Evolutionary conservation across 192 early-diverging fungal genomes (phyloP).

Genomic region (Coemansia sp.): DNA sequence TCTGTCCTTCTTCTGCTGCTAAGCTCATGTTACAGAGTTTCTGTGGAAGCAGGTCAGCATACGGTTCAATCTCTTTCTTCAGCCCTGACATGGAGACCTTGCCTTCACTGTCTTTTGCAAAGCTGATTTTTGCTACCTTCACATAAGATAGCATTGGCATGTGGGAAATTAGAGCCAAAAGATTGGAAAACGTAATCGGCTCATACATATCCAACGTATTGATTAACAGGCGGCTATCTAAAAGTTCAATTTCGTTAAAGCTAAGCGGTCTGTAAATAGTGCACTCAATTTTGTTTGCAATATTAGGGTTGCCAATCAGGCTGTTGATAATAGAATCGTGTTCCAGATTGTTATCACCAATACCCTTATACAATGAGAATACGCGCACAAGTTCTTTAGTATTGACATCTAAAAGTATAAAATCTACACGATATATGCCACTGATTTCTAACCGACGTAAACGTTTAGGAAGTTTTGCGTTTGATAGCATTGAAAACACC

Average conservation of each 20-base stretch:
- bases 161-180: neutral
- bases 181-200: neutral
- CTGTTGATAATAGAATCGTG: neutral
- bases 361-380: neutral
- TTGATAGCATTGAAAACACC: neutral
- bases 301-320: neutral
- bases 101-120: neutral
- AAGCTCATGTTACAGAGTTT: neutral
- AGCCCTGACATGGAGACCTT: neutral
- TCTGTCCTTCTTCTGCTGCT: neutral
- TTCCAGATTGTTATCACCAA: neutral
- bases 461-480: neutral
- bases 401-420: neutral
- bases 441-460: neutral
- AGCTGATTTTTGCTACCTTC: neutral
- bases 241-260: neutral
- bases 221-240: neutral
- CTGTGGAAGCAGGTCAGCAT: neutral
- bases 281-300: neutral
- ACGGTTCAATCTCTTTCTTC: neutral
- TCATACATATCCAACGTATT: neutral
- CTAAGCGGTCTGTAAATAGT: neutral
- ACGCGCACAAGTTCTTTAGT: constrained; percentile 1
- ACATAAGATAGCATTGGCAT: neutral
- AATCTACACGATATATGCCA: neutral